Evolutionary conservation across 495 filamentous ascomycete species (phyloP).

Genomic region (Poronia punctata): DNA sequence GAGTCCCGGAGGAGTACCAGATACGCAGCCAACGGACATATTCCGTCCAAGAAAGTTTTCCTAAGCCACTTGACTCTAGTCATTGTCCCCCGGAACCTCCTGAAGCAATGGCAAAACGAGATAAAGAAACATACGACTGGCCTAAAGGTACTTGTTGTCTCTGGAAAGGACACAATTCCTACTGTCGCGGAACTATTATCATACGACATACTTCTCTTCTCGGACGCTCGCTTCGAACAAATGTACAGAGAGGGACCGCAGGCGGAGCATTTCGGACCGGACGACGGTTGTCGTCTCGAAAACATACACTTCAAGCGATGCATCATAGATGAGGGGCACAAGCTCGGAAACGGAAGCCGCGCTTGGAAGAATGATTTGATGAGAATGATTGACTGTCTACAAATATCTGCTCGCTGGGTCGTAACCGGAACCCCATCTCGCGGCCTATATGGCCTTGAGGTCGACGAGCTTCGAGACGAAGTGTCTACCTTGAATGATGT

Average conservation of each 20-base stretch:
- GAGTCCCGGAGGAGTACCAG: slow-evolving; percentile 39
- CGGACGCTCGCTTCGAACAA: slow-evolving; percentile 62
- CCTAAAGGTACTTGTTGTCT: slow-evolving; percentile 56
- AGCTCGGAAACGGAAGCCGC: slow-evolving; percentile 52
- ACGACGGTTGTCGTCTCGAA: slow-evolving; percentile 45
- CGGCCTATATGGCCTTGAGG: slow-evolving; percentile 62
- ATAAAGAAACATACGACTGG: slow-evolving; percentile 61
- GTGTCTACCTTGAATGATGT: too few relatives aligned
- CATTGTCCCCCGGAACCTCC: slow-evolving; percentile 60
- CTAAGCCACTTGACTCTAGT: slow-evolving; percentile 65
- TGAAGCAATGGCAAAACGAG: slow-evolving; percentile 63
- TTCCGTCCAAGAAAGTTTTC: slow-evolving; percentile 44
- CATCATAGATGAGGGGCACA: slow-evolving; percentile 90
- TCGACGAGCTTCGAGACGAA: not conserved
- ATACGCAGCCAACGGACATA: slow-evolving; percentile 9
- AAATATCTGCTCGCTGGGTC: slow-evolving; percentile 74
- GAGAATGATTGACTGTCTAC: slow-evolving; percentile 57
- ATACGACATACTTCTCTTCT: slow-evolving; percentile 77
- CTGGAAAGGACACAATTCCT: slow-evolving; percentile 49
- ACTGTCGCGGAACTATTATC: slow-evolving; percentile 48
- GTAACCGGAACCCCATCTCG: slow-evolving; percentile 86
- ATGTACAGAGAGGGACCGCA: slow-evolving; percentile 34
- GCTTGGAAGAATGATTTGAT: slow-evolving; percentile 58
- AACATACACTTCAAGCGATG: slow-evolving; percentile 75
- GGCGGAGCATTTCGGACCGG: slow-evolving; percentile 1